Base-by-base conservation (phyloP, 495 filamentous ascomycete species). In the Ascodesmis nigricans region DNA sequence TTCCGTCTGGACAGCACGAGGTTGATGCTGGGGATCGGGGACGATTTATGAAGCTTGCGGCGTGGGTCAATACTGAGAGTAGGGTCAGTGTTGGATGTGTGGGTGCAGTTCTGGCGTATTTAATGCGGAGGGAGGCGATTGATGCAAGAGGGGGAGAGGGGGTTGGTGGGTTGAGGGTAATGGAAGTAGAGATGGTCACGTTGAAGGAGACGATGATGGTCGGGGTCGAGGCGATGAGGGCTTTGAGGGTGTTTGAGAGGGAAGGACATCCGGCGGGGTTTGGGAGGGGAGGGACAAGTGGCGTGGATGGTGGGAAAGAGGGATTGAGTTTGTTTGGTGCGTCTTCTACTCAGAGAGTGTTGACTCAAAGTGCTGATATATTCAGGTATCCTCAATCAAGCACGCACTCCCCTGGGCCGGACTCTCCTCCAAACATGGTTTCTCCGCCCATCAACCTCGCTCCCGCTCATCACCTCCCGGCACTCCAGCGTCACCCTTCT, bases 281-380 rank as follows among this genome's bases (percentile, higher is more conserved):
- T 76, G 4, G 61, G 64, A 5, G 73, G 73, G 0, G 73, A n/a
- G n/a, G n/a, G n/a, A n/a, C n/a, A n/a, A n/a, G n/a, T n/a, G n/a
- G n/a, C n/a, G n/a, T n/a, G n/a, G n/a, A n/a, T n/a, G n/a, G 73
- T 9, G 67, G 73, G 0, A 93, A 92, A 51, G 81, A 93, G 52
- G 75, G 71, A 5, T 64, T 93, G n/a, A 92, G 83, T 1, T 55
- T 97, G 1, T 90, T 76, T 42, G 87, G 82, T 3, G 60, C 90
- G 8, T 81, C 90, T 40, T 67, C 19, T 21, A 5, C 5, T 29
- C 10, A 16, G 27, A 74, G 27, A 63, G 1, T 15, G 1, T 14
- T 14, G 14, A 14, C 25, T 28, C 25, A 28, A 3, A n/a, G 14
- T 11, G n/a, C n/a, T n/a, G n/a, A n/a, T 11, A n/a, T 18, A 6